phyloP scores from a whole-genome alignment of 768 basidiomycete genomes.

The Tubosaeta sp. region DNA sequence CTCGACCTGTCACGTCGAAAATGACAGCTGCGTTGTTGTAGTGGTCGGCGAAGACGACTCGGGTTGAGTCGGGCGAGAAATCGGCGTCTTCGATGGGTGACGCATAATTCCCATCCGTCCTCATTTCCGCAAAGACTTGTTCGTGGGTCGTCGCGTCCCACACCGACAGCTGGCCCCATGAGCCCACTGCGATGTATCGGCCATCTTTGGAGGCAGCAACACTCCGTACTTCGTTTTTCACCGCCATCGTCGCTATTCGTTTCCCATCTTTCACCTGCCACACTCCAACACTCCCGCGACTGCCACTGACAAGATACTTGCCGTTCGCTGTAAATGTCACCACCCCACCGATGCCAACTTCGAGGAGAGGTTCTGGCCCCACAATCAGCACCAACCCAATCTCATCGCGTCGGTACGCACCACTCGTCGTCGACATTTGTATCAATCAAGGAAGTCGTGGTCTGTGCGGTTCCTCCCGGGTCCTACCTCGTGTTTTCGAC shows the following conservation, averaged over 20 bases:
- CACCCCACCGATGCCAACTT: no score
- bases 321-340: no score
- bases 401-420: no score
- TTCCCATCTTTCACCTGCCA: background rate
- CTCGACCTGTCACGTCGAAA: background rate
- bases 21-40: background rate
- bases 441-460: no score
- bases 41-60: background rate
- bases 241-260: background rate
- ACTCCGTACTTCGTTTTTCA: background rate
- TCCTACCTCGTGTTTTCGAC: no score
- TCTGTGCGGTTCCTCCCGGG: no score
- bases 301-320: no score
- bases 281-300: background rate
- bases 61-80: conserved; percentile 1
- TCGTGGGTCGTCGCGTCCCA: background rate
- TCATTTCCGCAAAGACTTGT: background rate
- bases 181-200: conserved; percentile 4
- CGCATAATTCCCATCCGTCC: background rate
- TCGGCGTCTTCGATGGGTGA: background rate
- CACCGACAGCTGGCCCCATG: background rate
- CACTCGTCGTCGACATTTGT: no score
- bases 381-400: no score
- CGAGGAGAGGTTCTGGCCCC: no score
- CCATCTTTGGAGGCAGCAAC: conserved; percentile 1